Evolutionary conservation across 768 basidiomycete species (phyloP).

Genomic region (Lactarius hatsudake): DNA sequence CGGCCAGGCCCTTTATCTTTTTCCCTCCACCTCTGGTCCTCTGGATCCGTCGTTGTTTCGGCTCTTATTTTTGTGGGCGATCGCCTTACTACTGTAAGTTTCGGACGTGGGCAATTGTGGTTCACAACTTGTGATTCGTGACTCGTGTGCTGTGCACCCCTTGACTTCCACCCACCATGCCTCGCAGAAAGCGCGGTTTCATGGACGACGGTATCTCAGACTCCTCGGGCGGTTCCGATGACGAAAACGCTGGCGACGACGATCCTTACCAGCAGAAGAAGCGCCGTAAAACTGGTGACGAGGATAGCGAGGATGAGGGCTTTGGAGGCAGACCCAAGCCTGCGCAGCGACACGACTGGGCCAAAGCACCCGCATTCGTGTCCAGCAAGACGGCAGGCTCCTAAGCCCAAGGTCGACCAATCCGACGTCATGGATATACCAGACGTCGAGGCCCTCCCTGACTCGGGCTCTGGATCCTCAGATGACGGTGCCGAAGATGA

Average conservation of each 20-base stretch:
- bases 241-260: slow-evolving; percentile 57
- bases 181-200: slow-evolving; percentile 70
- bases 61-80: not conserved
- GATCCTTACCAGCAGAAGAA: slow-evolving; percentile 74
- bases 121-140: not conserved
- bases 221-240: slow-evolving; percentile 58
- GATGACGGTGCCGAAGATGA: slow-evolving; percentile 36
- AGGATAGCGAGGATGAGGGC: slow-evolving; percentile 57
- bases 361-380: slow-evolving; percentile 75
- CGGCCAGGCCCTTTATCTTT: slow-evolving; percentile 56
- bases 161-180: slow-evolving; percentile 44
- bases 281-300: slow-evolving; percentile 60
- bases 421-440: slow-evolving; percentile 43
- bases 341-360: slow-evolving; percentile 58
- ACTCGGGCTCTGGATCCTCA: slow-evolving; percentile 39
- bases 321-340: slow-evolving; percentile 32
- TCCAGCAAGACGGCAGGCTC: slow-evolving; percentile 42
- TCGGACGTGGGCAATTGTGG: not conserved
- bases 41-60: not conserved
- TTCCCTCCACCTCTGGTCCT: not conserved
- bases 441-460: slow-evolving; percentile 14
- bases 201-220: slow-evolving; percentile 72
- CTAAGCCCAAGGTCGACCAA: slow-evolving; percentile 34
- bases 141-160: slow-evolving; percentile 1
- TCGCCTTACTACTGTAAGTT: not conserved